phyloP scores from a whole-genome alignment of 164 flowering plant species.

The Malania oleifera region DNA sequence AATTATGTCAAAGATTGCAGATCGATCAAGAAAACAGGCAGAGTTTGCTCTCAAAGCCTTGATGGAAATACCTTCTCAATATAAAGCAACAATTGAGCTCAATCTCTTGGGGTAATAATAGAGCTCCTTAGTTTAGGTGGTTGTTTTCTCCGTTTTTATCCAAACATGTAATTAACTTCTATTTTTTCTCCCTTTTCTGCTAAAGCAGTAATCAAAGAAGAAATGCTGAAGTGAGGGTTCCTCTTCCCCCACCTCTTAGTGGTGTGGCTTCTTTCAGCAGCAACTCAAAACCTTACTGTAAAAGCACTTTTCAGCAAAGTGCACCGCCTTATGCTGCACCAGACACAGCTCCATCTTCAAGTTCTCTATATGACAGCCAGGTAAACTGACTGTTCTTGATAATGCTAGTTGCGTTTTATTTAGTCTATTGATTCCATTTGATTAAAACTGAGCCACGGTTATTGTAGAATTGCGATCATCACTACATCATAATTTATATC shows the following conservation, averaged over 20 bases:
- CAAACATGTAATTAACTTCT: not conserved
- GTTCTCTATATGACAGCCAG: constrained; percentile 18
- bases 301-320: constrained; percentile 32
- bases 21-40: constrained; percentile 27
- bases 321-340: constrained; percentile 16
- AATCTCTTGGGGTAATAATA: constrained; percentile 32
- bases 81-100: constrained; percentile 40
- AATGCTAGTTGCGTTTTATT: not conserved
- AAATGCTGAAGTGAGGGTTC: constrained; percentile 24
- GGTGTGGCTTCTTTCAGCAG: constrained; percentile 15
- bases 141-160: not conserved
- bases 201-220: constrained; percentile 17
- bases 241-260: constrained; percentile 36
- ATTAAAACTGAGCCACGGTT: too few relatives aligned
- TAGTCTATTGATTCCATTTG: not conserved
- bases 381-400: constrained; percentile 5
- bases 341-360: constrained; percentile 13
- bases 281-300: constrained; percentile 16
- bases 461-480: too few relatives aligned
- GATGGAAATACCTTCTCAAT: constrained; percentile 53
- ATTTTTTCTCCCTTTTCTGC: not conserved
- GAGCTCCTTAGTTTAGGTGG: not conserved
- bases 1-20: constrained; percentile 37
- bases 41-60: constrained; percentile 45
- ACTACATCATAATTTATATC: not conserved